phyloP scores from a whole-genome alignment of 2,329 filamentous ascomycete genomes.

The Fusarium newnesense region DNA sequence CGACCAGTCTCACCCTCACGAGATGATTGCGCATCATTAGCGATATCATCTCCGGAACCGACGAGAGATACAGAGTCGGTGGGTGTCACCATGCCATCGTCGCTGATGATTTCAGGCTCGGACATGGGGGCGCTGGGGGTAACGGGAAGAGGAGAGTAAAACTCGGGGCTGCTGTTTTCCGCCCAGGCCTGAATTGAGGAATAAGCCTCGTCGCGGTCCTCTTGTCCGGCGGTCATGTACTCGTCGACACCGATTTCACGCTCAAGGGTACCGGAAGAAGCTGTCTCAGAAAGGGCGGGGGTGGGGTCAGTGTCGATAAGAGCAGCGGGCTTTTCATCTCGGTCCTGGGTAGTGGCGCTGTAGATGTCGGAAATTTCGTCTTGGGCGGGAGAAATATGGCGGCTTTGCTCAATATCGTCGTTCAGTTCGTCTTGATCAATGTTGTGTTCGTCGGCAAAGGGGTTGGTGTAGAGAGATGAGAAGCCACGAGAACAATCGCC shows the following conservation, averaged over 20 bases:
- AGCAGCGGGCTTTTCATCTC: conserved; percentile 37
- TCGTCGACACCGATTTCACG: conserved; percentile 54
- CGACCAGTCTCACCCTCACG: conserved; percentile 51
- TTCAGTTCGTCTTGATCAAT: conserved; percentile 61
- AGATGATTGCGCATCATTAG: conserved; percentile 54
- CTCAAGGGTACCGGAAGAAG: conserved; percentile 50
- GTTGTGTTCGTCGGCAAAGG: conserved; percentile 67
- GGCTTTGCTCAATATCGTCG: conserved; percentile 52
- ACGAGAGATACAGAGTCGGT: conserved; percentile 67
- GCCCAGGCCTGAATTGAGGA: conserved; percentile 74
- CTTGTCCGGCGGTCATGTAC: conserved; percentile 63
- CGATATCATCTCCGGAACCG: conserved; percentile 61
- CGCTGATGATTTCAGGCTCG: conserved; percentile 62
- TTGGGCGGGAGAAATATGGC: conserved; percentile 55
- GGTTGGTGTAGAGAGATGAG: conserved; percentile 63
- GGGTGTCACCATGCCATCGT: conserved; percentile 65
- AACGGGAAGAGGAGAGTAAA: conserved; percentile 70
- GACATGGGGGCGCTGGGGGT: conserved; percentile 61
- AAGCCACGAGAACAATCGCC: conserved; percentile 59
- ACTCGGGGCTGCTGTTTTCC: conserved; percentile 62
- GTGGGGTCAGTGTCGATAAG: conserved; percentile 49
- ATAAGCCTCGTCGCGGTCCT: conserved; percentile 60
- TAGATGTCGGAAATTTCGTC: conserved; percentile 68
- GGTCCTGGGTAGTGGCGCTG: conserved; percentile 62
- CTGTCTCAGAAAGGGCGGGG: conserved; percentile 29